Evolutionary conservation across 306 rosid genomes (phyloP), one percentile per base, ranked within the genome.

Genomic region (Castanea sativa): DNA sequence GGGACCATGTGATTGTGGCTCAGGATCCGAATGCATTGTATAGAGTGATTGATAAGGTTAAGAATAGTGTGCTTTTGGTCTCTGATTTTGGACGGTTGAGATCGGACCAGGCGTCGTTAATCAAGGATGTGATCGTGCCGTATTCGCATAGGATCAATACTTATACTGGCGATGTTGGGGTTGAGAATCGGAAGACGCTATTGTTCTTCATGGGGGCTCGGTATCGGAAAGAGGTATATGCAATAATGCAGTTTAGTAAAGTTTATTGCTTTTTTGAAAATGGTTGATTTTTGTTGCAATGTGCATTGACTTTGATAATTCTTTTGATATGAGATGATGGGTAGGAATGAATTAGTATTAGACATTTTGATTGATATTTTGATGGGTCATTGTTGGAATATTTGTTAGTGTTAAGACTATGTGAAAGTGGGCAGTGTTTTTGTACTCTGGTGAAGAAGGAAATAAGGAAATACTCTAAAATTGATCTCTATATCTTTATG

Each of bases 201-300:
- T 64, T 93, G 82, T 95, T 95, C 85, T 95, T 95, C 79, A 95
- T 95, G 99, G 99, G 99, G 56, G 90, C 90, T 77, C 91, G 99
- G 14, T 93, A 79, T 73, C 97, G 99, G 41, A 95, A 95, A 83
- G 97, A 95, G 97, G 99, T 95, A 83, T 49, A 29, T 73, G 29
- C 41, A 61, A 69, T 35, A 5, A 43, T 49, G 53, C 53, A 49
- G 12, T 49, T 49, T 49, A 49, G 16, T 49, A 10, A 11, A 49
- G 16, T 49, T 49, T 49, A 1, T 49, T 49, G 53, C 5, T 49
- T 49, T 49, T 49, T 49, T 49, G 53, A 49, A 49, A 49, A 49
- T 49, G 16, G 4, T 49, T 10, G 53, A 49, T 49, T 49, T 49
- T 49, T 49, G 53, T 49, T 49, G 53, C 53, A 49, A 49, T 45